Base-by-base conservation (phyloP, 176 grass and related monocot genomes). In the Neostapfia colusana region DNA sequence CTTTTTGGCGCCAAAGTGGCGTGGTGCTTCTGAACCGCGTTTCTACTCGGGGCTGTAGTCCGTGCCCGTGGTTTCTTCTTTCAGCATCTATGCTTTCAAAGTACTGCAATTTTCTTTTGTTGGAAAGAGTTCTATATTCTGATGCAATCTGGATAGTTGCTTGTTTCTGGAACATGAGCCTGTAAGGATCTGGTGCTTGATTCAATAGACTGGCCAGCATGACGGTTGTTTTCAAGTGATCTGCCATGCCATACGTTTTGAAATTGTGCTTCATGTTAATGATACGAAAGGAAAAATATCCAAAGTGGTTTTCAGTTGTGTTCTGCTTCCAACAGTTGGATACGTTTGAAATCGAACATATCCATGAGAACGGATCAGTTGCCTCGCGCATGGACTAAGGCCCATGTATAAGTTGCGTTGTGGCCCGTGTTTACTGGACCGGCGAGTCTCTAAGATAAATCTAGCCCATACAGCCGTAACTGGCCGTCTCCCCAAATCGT, bases 31-130 rank as follows among this genome's bases (percentile, higher is more conserved):
- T 17, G 14, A 54, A 13, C 15, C 36, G 17, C 48, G 63, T 20
- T 67, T 79, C 49, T 79, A 41, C 64, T 3, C 3, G 13, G 45
- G 63, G 49, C 23, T 79, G 21, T 79, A 54, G 76, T 41, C 34
- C 6, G 7, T 27, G 42, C 67, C 31, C 13, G 43, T 48, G 67
- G 6, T 28, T 26, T 7, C 14, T 6, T 78, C 67, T 54, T 54
- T 51, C 7, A 66, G 5, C 62, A 66, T 16, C 31, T 51, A 2
- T 26, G 34, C 34, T 37, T 9, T 8, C 66, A 46, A 45, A 15
- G 14, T 45, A 24, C 11, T 6, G n/a, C 11, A 12, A 7, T 70
- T 21, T 72, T n/a, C n/a, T n/a, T n/a, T 18, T 8, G 63, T 65
- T 38, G 8, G 16, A 18, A 5, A 15, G 13, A 34, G 28, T 38